Conservation (phyloP, 192 early-diverging fungal genomes). For the Podila minutissima region DNA sequence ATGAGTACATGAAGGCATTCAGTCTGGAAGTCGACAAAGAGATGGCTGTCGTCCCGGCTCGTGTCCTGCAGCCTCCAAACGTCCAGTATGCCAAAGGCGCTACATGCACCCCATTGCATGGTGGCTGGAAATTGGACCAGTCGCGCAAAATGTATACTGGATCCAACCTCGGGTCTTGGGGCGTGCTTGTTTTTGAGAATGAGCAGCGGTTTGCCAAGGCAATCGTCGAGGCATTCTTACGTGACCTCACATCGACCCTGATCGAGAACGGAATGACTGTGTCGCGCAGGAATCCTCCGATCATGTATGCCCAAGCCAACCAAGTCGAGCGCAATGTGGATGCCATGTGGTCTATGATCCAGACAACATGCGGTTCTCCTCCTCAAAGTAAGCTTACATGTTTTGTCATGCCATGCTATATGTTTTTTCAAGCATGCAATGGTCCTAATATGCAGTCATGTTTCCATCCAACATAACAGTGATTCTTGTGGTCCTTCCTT, state of each 20-base stretch:
- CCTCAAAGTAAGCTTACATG: neutral
- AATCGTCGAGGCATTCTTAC: slow-evolving; percentile 69
- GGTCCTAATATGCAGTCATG: neutral
- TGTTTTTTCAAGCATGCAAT: neutral
- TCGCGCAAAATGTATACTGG: slow-evolving; percentile 75
- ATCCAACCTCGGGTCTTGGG: slow-evolving; percentile 69
- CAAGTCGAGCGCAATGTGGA: neutral
- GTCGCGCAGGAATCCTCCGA: neutral
- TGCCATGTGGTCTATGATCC: neutral
- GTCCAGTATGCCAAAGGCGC: slow-evolving; percentile 57
- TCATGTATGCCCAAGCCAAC: neutral
- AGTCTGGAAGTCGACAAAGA: slow-evolving; percentile 65
- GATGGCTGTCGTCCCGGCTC: slow-evolving; percentile 75
- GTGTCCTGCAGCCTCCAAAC: slow-evolving; percentile 75
- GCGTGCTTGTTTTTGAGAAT: slow-evolving; percentile 75
- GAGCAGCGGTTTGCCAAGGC: slow-evolving; percentile 23
- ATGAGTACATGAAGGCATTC: slow-evolving; percentile 74
- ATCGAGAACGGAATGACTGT: slow-evolving; percentile 60
- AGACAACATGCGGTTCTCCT: neutral
- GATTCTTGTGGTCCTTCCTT: neutral
- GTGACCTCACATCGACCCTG: slow-evolving; percentile 68
- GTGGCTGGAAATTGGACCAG: slow-evolving; percentile 71
- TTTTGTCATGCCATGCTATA: neutral
- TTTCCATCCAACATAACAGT: neutral
- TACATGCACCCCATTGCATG: neutral